Percentiles rank a stretch among this genome's conserved stretches.
These are phyloP conservation scores for Phialophora tarda DNA, from an alignment of 2,329 filamentous ascomycete species.

Conservation along the genomic window DNA sequence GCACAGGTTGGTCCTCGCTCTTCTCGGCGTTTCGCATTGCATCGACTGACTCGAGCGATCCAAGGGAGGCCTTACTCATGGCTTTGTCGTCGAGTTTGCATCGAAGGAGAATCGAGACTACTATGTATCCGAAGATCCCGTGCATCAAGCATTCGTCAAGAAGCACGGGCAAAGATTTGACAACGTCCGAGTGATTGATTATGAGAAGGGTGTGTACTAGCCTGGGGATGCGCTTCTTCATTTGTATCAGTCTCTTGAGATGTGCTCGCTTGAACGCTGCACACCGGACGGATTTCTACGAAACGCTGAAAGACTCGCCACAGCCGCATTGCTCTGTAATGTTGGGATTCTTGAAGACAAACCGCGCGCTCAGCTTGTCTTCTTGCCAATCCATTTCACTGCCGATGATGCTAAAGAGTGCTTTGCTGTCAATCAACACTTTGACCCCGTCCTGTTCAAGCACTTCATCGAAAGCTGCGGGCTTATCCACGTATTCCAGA, in stretches of 20 bases:
- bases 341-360: constrained; percentile 96
- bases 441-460: constrained; percentile 96
- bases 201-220: constrained; percentile 59
- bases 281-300: constrained; percentile 25
- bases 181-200: constrained; percentile 66
- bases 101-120: constrained; percentile 69
- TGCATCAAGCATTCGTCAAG: constrained; percentile 65
- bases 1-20: constrained; percentile 56
- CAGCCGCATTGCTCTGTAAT: constrained; percentile 98
- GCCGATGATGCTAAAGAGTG: constrained; percentile 95
- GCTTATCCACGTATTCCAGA: constrained; percentile 92
- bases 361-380: constrained; percentile 88
- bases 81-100: constrained; percentile 71
- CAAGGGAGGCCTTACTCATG: constrained; percentile 69
- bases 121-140: constrained; percentile 69
- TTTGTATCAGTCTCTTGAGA: not conserved
- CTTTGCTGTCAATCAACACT: constrained; percentile 96
- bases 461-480: constrained; percentile 83
- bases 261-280: not conserved
- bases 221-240: constrained; percentile 7
- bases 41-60: constrained; percentile 12
- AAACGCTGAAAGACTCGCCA: constrained; percentile 93
- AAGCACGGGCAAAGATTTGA: constrained; percentile 50
- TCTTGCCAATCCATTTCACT: constrained; percentile 99
- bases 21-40: constrained; percentile 1